Evolutionary conservation across 805 yeast species (phyloP).

Genomic region (Yamadazyma ubonensis): DNA sequence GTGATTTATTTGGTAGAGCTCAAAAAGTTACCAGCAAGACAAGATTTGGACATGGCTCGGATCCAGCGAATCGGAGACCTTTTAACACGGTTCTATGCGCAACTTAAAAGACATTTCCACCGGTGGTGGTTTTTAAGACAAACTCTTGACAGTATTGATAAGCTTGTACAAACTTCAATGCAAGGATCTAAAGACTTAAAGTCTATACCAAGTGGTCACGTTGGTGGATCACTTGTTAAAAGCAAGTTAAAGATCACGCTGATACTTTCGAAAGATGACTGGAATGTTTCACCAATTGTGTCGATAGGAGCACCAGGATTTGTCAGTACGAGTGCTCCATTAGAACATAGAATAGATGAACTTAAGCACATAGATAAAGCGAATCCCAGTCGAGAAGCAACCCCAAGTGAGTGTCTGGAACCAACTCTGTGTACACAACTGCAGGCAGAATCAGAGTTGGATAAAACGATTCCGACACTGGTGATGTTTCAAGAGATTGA

Average conservation of each 20-base stretch:
- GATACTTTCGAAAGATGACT: background rate
- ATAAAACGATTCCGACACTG: background rate
- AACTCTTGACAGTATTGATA: constrained; percentile 1
- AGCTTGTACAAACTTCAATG: background rate
- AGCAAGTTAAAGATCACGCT: constrained; percentile 6
- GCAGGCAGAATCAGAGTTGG: too few species aligned
- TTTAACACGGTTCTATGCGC: background rate
- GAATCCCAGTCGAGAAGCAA: background rate
- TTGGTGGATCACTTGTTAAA: constrained; percentile 2
- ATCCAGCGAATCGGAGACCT: background rate
- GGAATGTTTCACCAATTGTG: constrained; percentile 1
- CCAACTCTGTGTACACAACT: background rate
- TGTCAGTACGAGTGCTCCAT: background rate
- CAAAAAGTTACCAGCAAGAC: constrained; percentile 3
- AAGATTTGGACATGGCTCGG: constrained; percentile 5
- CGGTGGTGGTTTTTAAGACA: constrained; percentile 18
- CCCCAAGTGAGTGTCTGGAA: background rate
- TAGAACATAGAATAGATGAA: background rate
- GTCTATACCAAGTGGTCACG: background rate
- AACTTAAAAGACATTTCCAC: background rate
- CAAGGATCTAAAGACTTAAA: background rate
- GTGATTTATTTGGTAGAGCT: constrained; percentile 11
- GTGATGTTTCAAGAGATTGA: constrained; percentile 8
- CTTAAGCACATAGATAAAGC: background rate
- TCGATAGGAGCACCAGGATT: background rate